Evolutionary conservation across 129 eudicot genomes (phyloP), one percentile per base, ranked within the genome.

Genomic region (Mikania micrantha): DNA sequence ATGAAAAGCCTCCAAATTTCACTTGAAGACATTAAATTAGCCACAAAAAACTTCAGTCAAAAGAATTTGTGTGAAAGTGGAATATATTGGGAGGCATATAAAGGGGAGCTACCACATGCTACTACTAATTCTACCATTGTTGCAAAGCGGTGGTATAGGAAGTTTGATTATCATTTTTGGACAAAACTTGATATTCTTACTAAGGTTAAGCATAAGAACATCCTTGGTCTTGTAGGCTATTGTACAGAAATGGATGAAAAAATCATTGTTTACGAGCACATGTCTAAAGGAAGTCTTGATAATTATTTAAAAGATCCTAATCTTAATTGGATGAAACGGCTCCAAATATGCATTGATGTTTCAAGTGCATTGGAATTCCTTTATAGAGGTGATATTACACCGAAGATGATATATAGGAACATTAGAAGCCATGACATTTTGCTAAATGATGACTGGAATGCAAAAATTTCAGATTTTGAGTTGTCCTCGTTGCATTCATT

Each of bases 241-340:
- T 48, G 56, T 19, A 19, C 17, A 2, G 25, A 48, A 17, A 19
- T 7, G 11, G 17, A 48, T 7, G 56, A 48, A 48, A 48, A 48
- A 7, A 48, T 48, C 56, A n/a, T n/a, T 0, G 58, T 50, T 50
- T 21, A 50, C 15, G 58, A 50, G 58, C 58, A 50, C 8, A 50
- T 50, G 58, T 50, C 58, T 50, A 50, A 50, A 7, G 58, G 58
- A 50, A 50, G 58, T 50, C 58, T 50, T 50, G 58, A 50, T 50
- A 50, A 9, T 9, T 21, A 50, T 50, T 21, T 50, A 20, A 21
- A 50, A 21, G 58, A 50, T 20, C 1, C 29, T 50, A 50, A 21
- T 8, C 58, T 50, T 19, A 50, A 4, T 8, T 50, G 58, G 58
- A 50, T 50, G 29, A 50, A 50, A 50, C 58, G 58, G 15, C 28